These are phyloP conservation scores for Penicillium coffeae DNA, from an alignment of 495 filamentous ascomycete species.

Conservation along the genomic window DNA sequence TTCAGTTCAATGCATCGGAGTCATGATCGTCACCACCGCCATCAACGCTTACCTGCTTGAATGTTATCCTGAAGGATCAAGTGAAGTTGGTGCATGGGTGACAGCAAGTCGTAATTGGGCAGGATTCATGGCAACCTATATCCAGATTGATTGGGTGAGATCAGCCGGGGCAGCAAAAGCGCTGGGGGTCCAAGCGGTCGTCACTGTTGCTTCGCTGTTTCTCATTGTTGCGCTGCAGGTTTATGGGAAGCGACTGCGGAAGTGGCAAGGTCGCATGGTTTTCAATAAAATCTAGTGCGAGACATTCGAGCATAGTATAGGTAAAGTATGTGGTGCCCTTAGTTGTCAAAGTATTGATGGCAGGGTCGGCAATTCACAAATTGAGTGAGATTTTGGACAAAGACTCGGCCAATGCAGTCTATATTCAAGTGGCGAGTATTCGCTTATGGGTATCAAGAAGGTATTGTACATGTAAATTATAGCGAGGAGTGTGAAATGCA, in stretches of 20 bases:
- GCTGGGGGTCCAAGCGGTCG: slow-evolving; percentile 10
- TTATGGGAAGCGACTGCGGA: slow-evolving; percentile 12
- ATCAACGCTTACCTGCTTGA: slow-evolving; percentile 10
- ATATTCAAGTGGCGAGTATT: too few species aligned
- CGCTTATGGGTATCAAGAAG: neutral
- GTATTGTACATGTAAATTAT: slow-evolving; percentile 4
- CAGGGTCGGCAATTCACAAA: too few species aligned
- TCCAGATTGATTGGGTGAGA: slow-evolving; percentile 8
- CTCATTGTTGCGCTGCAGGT: slow-evolving; percentile 10
- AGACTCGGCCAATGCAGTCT: too few species aligned
- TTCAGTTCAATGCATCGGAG: slow-evolving; percentile 3
- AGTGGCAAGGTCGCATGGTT: slow-evolving; percentile 10
- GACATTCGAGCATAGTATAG: neutral
- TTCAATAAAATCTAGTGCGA: slow-evolving; percentile 4
- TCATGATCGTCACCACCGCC: slow-evolving; percentile 11
- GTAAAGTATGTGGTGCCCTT: neutral
- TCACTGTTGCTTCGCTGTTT: slow-evolving; percentile 9
- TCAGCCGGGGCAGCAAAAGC: slow-evolving; percentile 7
- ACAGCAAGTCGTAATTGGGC: slow-evolving; percentile 10
- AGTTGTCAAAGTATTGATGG: too few species aligned
- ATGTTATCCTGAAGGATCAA: slow-evolving; percentile 9
- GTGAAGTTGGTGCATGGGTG: slow-evolving; percentile 11
- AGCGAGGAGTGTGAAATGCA: slow-evolving; percentile 1
- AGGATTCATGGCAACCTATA: slow-evolving; percentile 8
- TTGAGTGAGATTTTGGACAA: too few species aligned